Evolutionary conservation across 176 grass and related monocot species (phyloP).

Genomic region (Bonia amplexicaulis): DNA sequence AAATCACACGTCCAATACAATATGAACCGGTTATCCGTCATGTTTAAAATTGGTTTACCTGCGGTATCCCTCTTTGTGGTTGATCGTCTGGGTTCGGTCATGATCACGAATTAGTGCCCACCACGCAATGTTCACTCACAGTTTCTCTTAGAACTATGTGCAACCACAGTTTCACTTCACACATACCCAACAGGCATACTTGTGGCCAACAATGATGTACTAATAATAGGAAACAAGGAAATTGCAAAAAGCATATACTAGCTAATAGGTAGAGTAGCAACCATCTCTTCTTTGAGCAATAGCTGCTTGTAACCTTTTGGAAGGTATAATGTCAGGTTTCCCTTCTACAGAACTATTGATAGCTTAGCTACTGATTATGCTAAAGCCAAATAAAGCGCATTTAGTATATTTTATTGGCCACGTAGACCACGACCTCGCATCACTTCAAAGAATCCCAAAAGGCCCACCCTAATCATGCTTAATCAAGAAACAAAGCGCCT

Average conservation of each 20-base stretch:
- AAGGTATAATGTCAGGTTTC: constrained; percentile 18
- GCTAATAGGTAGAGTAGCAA: neutral
- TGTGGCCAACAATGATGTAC: neutral
- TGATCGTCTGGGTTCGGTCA: neutral
- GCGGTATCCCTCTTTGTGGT: neutral
- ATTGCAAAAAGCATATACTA: no score
- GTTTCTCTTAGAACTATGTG: neutral
- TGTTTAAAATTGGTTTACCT: neutral
- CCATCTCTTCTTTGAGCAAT: neutral
- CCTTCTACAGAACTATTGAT: neutral
- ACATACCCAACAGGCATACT: neutral
- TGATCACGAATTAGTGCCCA: neutral
- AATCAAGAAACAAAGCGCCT: neutral
- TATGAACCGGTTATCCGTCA: neutral
- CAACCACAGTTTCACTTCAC: neutral
- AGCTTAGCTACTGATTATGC: neutral
- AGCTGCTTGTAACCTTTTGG: neutral
- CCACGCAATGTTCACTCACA: neutral
- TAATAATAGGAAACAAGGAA: neutral
- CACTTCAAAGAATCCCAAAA: constrained; percentile 17
- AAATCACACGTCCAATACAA: neutral
- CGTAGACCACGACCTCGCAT: constrained; percentile 5
- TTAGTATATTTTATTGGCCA: neutral
- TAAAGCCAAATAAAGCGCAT: neutral
- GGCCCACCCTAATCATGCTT: constrained; percentile 20